Evolutionary conservation across 225 moss, liverwort and hornwort genomes (phyloP).

Genomic region (Asterella californica): DNA sequence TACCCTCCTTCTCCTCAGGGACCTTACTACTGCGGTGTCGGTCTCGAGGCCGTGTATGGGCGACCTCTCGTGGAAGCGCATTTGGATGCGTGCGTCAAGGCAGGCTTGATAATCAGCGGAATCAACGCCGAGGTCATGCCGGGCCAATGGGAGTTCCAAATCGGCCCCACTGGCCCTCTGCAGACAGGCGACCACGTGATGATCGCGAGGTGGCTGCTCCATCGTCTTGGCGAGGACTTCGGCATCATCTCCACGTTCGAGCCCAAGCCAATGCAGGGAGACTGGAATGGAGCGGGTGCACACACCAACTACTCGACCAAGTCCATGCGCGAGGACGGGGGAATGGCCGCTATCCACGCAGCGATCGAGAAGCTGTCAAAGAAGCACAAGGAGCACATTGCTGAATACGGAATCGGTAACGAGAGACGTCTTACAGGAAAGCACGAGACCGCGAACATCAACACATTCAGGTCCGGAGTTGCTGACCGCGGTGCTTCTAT

Average conservation of each 20-base stretch:
- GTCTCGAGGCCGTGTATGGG: conserved; percentile 84
- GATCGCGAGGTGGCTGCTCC: conserved; percentile 84
- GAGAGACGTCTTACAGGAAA: conserved; percentile 75
- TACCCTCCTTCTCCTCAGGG: conserved; percentile 84
- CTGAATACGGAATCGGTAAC: conserved; percentile 69
- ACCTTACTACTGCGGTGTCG: conserved; percentile 92
- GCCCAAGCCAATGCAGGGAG: conserved; percentile 96
- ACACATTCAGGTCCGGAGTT: conserved; percentile 78
- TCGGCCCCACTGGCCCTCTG: conserved; percentile 82
- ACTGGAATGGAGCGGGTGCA: conserved; percentile 96
- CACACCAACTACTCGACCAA: conserved; percentile 96
- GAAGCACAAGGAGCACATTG: conserved; percentile 80
- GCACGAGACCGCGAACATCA: conserved; percentile 87
- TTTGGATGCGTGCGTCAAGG: conserved; percentile 88
- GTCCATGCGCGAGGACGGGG: conserved; percentile 73
- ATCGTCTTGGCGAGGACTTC: conserved; percentile 82
- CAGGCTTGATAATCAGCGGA: conserved; percentile 75
- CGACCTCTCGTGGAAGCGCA: conserved; percentile 90
- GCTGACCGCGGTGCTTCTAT: conserved; percentile 96
- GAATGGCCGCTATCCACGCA: conserved; percentile 71
- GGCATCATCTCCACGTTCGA: conserved; percentile 89
- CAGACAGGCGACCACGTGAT: conserved; percentile 92
- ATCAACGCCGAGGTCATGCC: conserved; percentile 99
- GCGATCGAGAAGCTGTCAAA: conserved; percentile 88
- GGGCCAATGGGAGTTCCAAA: conserved; percentile 96